These are phyloP conservation scores for Hibiscus syriacus DNA, from an alignment of 345 rosid genomes.

Conservation along the genomic window DNA sequence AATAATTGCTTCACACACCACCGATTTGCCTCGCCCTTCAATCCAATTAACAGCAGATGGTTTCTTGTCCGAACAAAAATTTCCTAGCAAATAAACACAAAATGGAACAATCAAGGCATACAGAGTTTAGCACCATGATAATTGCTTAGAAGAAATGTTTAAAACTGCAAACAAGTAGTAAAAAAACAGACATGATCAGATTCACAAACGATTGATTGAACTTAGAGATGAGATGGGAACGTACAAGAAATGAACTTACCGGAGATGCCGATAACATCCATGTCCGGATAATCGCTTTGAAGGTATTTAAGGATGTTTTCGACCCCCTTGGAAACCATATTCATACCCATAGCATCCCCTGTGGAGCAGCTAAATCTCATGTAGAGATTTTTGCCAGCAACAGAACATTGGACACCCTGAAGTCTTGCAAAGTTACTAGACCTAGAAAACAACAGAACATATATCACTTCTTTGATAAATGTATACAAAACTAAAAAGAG, in stretches of 20 bases:
- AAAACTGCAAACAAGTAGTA: neutral
- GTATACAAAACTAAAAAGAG: neutral
- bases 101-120: neutral
- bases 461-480: neutral
- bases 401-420: constrained; percentile 24
- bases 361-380: constrained; percentile 32
- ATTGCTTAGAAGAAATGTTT: neutral
- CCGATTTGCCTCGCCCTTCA: constrained; percentile 47
- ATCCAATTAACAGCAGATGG: constrained; percentile 50
- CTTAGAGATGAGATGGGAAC: neutral
- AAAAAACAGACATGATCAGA: neutral
- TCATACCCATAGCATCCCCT: constrained; percentile 41
- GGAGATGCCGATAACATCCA: constrained; percentile 16
- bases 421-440: constrained; percentile 40
- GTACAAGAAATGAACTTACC: neutral
- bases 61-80: constrained; percentile 23
- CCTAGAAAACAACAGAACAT: constrained; percentile 5
- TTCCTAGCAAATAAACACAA: constrained; percentile 11
- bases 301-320: constrained; percentile 11
- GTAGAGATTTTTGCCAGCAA: constrained; percentile 35
- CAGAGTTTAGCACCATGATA: neutral
- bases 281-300: constrained; percentile 9
- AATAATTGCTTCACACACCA: constrained; percentile 44
- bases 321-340: constrained; percentile 20
- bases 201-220: neutral